These are phyloP conservation scores for Scutellaria minor DNA, from an alignment of 257 asterid species.

Conservation along the genomic window DNA sequence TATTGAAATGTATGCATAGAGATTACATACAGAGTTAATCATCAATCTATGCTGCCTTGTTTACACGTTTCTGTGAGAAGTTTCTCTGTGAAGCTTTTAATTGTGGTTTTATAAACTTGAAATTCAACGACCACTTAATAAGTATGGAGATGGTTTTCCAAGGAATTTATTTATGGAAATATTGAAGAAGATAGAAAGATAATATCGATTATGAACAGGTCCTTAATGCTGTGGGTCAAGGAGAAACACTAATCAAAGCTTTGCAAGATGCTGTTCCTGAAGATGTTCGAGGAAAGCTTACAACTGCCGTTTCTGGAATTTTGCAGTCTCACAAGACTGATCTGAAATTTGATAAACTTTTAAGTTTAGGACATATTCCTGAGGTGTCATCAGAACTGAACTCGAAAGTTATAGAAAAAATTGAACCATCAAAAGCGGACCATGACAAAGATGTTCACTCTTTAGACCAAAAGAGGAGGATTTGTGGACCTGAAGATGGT, in stretches of 20 bases:
- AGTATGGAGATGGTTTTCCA: not conserved
- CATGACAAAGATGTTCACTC: constrained; percentile 45
- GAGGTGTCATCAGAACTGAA: constrained; percentile 49
- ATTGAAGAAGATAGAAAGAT: constrained; percentile 12
- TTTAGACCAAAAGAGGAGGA: constrained; percentile 43
- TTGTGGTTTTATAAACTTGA: constrained; percentile 27
- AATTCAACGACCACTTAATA: constrained; percentile 7
- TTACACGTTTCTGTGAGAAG: not conserved
- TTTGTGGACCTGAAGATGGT: constrained; percentile 46
- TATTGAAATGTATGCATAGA: not conserved
- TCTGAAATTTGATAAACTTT: constrained; percentile 57
- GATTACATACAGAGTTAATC: constrained; percentile 6
- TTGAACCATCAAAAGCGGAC: constrained; percentile 34
- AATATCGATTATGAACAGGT: constrained; percentile 59
- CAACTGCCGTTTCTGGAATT: constrained; percentile 71
- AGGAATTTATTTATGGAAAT: constrained; percentile 21
- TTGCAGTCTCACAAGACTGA: constrained; percentile 60
- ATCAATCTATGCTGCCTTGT: constrained; percentile 12
- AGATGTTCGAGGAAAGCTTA: constrained; percentile 88
- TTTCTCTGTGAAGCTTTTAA: constrained; percentile 15
- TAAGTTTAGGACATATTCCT: constrained; percentile 46
- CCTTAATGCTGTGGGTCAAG: constrained; percentile 80
- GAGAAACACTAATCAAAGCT: constrained; percentile 85
- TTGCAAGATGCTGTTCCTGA: constrained; percentile 98
- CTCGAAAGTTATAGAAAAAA: constrained; percentile 47